Conservation (phyloP, 2,329 filamentous ascomycete genomes). For the Curvularia verruculosa region DNA sequence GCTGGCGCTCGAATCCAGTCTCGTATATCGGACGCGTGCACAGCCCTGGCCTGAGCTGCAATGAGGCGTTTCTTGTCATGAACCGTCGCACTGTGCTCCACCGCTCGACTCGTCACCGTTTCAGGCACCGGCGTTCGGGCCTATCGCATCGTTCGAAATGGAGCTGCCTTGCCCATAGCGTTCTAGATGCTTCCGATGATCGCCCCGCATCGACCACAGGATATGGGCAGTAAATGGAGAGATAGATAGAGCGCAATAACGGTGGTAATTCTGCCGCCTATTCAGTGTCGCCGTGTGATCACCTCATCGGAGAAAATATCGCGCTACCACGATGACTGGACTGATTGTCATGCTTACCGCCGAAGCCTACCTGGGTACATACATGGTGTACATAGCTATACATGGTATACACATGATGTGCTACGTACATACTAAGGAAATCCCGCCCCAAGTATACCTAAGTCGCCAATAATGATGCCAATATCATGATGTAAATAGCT, state of each 20-base stretch:
- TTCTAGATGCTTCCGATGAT: conserved; percentile 10
- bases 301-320: neutral
- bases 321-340: neutral
- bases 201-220: neutral
- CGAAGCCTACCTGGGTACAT: neutral
- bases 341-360: neutral
- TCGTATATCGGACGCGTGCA: conserved; percentile 21
- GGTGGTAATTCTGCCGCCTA: conserved; percentile 7
- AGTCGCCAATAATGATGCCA: neutral
- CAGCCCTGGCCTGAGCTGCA: conserved; percentile 20
- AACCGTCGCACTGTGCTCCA: conserved; percentile 19
- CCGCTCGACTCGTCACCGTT: conserved; percentile 25
- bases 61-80: conserved; percentile 22
- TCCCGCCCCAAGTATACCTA: neutral
- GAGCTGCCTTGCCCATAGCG: conserved; percentile 26
- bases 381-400: neutral
- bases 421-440: no score
- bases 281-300: neutral
- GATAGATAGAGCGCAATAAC: neutral
- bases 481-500: neutral
- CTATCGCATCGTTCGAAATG: conserved; percentile 30
- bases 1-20: conserved; percentile 8
- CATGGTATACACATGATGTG: neutral
- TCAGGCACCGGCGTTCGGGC: conserved; percentile 40
- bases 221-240: neutral